phyloP scores from a whole-genome alignment of 208 protist species.

The Angomonas ambiguus region DNA sequence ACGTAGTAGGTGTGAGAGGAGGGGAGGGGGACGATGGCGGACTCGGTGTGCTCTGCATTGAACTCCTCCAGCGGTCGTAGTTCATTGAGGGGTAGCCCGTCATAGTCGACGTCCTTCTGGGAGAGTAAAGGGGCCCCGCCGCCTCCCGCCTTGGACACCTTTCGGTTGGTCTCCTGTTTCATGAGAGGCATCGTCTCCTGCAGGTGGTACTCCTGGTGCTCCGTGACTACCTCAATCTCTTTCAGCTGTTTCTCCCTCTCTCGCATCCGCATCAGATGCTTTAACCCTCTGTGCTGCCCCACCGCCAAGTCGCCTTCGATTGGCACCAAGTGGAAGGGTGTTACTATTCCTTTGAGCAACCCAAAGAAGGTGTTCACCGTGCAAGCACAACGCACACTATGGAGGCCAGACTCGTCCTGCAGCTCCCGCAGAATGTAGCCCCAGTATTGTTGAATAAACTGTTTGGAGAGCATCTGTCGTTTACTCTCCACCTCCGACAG shows the following conservation, averaged over 20 bases:
- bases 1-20: constrained; percentile 35
- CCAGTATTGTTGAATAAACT: constrained; percentile 47
- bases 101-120: constrained; percentile 49
- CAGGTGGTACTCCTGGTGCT: constrained; percentile 36
- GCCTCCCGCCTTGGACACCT: constrained; percentile 4
- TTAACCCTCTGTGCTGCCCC: constrained; percentile 69
- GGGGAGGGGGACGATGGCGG: constrained; percentile 16
- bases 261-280: constrained; percentile 63
- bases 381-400: constrained; percentile 54
- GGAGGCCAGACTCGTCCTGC: constrained; percentile 67
- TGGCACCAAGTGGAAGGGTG: constrained; percentile 55
- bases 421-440: constrained; percentile 57
- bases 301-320: constrained; percentile 29
- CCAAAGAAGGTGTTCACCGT: constrained; percentile 58
- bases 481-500: constrained; percentile 42
- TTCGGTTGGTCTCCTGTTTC: constrained; percentile 15
- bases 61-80: constrained; percentile 53
- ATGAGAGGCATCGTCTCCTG: constrained; percentile 53
- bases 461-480: constrained; percentile 32
- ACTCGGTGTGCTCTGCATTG: constrained; percentile 47
- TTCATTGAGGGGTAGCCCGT: constrained; percentile 41
- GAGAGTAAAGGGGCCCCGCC: constrained; percentile 21
- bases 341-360: constrained; percentile 56
- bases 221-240: constrained; percentile 26
- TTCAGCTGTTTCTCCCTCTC: constrained; percentile 32